Base-by-base conservation (phyloP, 257 asterid species). In the Nicotiana tabacum region DNA sequence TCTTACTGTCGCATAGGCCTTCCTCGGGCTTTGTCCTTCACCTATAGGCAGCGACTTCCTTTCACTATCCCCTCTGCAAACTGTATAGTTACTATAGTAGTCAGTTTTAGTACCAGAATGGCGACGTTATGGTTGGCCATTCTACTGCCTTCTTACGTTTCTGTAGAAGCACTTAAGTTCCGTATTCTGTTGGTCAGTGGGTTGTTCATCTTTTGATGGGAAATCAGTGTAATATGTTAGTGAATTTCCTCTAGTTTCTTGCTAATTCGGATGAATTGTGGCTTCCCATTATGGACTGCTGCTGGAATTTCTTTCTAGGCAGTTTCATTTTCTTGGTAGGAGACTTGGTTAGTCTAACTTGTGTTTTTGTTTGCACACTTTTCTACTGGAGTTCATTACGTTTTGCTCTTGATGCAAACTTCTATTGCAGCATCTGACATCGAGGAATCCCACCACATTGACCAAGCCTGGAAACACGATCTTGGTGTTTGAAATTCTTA, bases 401-500 rank as follows among this genome's bases (percentile, higher is more conserved):
- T 61, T 67, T 83, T 81, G 77, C 77, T 84, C 77, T 74, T 70
- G 78, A 65, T 32, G 72, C 82, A 35, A 84, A 72, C 77, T 82
- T 84, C 87, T 80, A 81, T 85, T 86, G 84, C 97, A 96, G 99
- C 89, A 88, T 69, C 97, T 94, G 89, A 87, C 97, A 17, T 98
- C 92, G 90, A 94, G 95, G 86, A 94, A 90, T 86, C 97, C 88
- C 82, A 80, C 91, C 83, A 89, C 91, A 68, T 87, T 91, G 84
- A 89, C 90, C 88, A 96, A 90, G 91, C 97, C 98, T 81, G 97
- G 97, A 85, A 93, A 95, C 83, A 87, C 92, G 65, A 82, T 94
- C 84, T 89, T 96, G 92, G 90, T 96, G 85, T 94, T 96, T 89
- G 99, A 96, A 88, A 91, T 96, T 87, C 86, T 96, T 84, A 96